phyloP scores from a whole-genome alignment of 768 basidiomycete genomes.

The Suillus hirtellus region DNA sequence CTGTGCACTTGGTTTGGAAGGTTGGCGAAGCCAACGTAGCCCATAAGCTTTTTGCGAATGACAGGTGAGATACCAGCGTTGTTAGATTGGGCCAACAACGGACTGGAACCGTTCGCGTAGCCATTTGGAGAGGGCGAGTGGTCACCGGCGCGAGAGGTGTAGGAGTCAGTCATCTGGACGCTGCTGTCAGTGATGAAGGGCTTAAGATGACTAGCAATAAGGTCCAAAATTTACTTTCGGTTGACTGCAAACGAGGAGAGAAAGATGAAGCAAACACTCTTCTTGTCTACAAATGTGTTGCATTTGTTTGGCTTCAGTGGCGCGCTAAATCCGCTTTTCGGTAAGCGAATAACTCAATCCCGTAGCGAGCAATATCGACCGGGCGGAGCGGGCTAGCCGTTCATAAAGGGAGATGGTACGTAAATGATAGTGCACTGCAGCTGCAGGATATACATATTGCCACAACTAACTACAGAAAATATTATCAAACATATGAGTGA shows the following conservation, averaged over 20 bases:
- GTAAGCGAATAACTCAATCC: slow-evolving; percentile 1
- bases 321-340: slow-evolving; percentile 14
- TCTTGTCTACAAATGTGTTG: slow-evolving; percentile 27
- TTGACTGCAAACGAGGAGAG: slow-evolving; percentile 53
- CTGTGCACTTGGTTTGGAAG: slow-evolving; percentile 99
- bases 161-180: slow-evolving; percentile 73
- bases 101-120: slow-evolving; percentile 60
- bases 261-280: slow-evolving; percentile 33
- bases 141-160: slow-evolving; percentile 70
- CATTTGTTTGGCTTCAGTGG: slow-evolving; percentile 38
- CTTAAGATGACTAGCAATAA: slow-evolving; percentile 19
- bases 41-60: slow-evolving; percentile 90
- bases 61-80: slow-evolving; percentile 36
- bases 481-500: background rate
- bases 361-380: background rate
- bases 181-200: slow-evolving; percentile 23
- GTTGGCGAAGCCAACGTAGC: slow-evolving; percentile 96
- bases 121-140: slow-evolving; percentile 54
- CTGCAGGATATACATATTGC: slow-evolving; percentile 8
- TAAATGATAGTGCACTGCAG: slow-evolving; percentile 6
- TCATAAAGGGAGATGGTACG: slow-evolving; percentile 8
- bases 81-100: slow-evolving; percentile 50
- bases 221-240: slow-evolving; percentile 50
- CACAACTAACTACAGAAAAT: slow-evolving; percentile 8
- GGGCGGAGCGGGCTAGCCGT: background rate